These are phyloP conservation scores for Geotrichum australiense DNA, from an alignment of 1,139 yeast species.

Conservation along the genomic window DNA sequence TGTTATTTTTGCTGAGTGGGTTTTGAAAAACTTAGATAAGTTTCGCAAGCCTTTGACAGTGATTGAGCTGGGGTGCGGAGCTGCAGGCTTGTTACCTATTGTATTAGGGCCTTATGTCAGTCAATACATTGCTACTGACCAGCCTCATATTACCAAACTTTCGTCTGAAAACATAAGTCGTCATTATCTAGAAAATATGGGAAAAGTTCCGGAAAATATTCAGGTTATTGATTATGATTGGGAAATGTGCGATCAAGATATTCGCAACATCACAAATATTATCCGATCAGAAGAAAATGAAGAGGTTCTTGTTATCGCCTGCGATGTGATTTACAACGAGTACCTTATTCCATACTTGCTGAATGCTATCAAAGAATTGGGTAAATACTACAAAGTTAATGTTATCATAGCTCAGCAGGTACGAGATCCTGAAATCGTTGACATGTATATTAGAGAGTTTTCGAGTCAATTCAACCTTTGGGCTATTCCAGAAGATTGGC, in stretches of 20 bases:
- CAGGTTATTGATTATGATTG: conserved; percentile 56
- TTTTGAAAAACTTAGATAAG: conserved; percentile 24
- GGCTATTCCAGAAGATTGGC: conserved; percentile 25
- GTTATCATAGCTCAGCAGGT: conserved; percentile 50
- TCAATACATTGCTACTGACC: conserved; percentile 56
- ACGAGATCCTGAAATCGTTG: conserved; percentile 48
- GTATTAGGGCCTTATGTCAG: conserved; percentile 38
- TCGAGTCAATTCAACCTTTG: conserved; percentile 39
- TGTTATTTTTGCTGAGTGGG: conserved; percentile 49
- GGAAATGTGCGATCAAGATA: conserved; percentile 42
- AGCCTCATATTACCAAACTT: conserved; percentile 48
- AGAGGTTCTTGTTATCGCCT: conserved; percentile 44
- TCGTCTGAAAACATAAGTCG: conserved; percentile 40
- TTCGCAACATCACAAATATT: conserved; percentile 3
- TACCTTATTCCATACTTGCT: conserved; percentile 49
- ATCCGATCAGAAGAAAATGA: conserved; percentile 10
- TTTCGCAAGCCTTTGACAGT: too few species aligned
- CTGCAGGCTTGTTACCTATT: conserved; percentile 49
- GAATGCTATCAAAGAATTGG: conserved; percentile 34
- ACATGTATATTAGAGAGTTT: conserved; percentile 37
- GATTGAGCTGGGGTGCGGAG: conserved; percentile 64
- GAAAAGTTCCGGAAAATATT: conserved; percentile 24
- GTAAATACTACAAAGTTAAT: conserved; percentile 51
- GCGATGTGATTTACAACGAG: conserved; percentile 68
- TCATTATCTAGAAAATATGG: conserved; percentile 3